Conservation (phyloP, 768 basidiomycete species). For the Termitomyces sp. region DNA sequence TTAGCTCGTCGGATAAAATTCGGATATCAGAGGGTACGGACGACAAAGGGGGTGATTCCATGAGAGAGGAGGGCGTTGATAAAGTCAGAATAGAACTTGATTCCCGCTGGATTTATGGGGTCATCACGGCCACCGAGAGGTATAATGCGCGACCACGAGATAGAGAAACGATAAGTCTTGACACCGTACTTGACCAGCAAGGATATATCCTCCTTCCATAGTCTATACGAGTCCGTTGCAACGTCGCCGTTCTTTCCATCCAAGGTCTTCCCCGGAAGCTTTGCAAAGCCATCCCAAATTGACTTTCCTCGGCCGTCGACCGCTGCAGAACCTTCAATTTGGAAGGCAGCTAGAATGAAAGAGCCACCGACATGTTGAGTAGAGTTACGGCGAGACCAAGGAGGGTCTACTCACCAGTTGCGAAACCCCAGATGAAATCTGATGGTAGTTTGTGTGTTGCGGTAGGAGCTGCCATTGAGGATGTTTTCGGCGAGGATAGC, state of each 20-base stretch:
- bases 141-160: conserved; percentile 75
- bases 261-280: conserved; percentile 60
- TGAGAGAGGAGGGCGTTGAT: conserved; percentile 64
- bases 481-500: conserved; percentile 20
- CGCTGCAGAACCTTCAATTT: conserved; percentile 67
- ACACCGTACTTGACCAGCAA: conserved; percentile 62
- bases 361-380: neutral
- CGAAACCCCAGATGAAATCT: conserved; percentile 70
- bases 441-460: conserved; percentile 41
- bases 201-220: conserved; percentile 65
- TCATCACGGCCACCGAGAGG: conserved; percentile 72
- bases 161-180: conserved; percentile 72
- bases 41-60: conserved; percentile 66
- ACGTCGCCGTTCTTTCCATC: conserved; percentile 68
- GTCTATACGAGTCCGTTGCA: conserved; percentile 67
- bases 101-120: conserved; percentile 66
- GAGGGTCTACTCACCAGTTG: conserved; percentile 51
- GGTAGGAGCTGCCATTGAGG: conserved; percentile 29
- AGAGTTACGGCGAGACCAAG: neutral
- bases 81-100: conserved; percentile 65
- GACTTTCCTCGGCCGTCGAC: conserved; percentile 62
- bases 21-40: conserved; percentile 8
- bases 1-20: neutral
- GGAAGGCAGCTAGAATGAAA: conserved; percentile 51
- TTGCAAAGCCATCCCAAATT: conserved; percentile 74